Percentiles rank a stretch among this genome's conserved stretches.
phyloP scores from a whole-genome alignment of 1,284 basidiomycete species.

The Paramarasmius palmivorus region DNA sequence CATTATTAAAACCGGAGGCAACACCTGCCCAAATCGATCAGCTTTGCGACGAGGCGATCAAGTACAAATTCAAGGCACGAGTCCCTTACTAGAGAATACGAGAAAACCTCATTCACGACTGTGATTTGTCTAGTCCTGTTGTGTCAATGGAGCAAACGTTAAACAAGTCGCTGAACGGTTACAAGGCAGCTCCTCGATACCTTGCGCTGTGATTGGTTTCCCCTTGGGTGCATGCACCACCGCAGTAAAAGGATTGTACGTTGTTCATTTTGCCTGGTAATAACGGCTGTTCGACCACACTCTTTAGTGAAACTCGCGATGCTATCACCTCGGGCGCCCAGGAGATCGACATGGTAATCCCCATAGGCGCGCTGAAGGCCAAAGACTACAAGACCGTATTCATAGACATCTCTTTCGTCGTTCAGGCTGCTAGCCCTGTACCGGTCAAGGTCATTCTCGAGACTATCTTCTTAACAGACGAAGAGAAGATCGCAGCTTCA shows the following conservation, averaged over 20 bases:
- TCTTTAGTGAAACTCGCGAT: constrained; percentile 40
- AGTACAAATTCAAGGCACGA: constrained; percentile 46
- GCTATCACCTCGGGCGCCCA: constrained; percentile 44
- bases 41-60: constrained; percentile 45
- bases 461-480: constrained; percentile 40
- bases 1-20: constrained; percentile 46
- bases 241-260: constrained; percentile 42
- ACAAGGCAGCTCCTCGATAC: constrained; percentile 30
- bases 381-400: constrained; percentile 36
- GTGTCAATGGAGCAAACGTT: constrained; percentile 45
- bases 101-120: background rate
- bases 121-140: constrained; percentile 39
- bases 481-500: constrained; percentile 44
- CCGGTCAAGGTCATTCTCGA: constrained; percentile 52
- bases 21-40: constrained; percentile 42
- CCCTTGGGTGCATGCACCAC: constrained; percentile 44
- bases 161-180: constrained; percentile 39
- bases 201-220: constrained; percentile 49
- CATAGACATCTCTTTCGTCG: constrained; percentile 38
- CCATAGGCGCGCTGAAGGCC: constrained; percentile 43
- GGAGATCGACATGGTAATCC: constrained; percentile 51
- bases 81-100: background rate
- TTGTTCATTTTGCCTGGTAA: background rate
- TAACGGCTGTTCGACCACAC: constrained; percentile 1
- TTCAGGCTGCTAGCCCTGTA: constrained; percentile 29